Percentiles rank a stretch among this genome's conserved stretches.
phyloP scores from a whole-genome alignment of 2,329 filamentous ascomycete genomes.

The Trichoderma citrinoviride region DNA sequence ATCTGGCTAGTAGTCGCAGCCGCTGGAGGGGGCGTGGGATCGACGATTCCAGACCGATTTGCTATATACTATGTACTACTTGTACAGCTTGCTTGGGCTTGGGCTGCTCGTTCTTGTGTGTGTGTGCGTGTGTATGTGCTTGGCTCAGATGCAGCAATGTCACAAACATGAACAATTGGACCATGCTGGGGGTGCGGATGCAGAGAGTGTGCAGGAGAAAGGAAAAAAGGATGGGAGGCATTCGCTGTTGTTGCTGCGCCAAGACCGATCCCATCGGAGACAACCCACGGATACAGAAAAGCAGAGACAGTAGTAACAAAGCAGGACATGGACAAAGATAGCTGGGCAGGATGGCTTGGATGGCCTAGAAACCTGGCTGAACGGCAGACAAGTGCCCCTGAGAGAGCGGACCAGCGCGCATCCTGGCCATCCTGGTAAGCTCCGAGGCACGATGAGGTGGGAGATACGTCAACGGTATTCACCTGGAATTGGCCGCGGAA shows the following conservation, averaged over 20 bases:
- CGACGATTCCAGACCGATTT: neutral
- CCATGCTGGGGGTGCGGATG: neutral
- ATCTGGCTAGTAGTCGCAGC: neutral
- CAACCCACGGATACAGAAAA: neutral
- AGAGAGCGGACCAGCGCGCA: neutral
- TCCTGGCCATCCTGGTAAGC: neutral
- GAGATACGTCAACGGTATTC: conserved; percentile 12
- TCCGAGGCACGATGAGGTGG: conserved; percentile 12
- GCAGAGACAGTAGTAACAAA: neutral
- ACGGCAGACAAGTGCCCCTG: neutral
- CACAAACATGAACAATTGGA: conserved; percentile 18
- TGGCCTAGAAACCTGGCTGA: neutral
- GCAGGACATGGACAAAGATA: too few relatives aligned
- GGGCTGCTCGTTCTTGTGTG: too few relatives aligned
- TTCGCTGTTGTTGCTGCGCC: neutral
- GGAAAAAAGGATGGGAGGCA: neutral
- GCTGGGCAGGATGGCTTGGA: too few relatives aligned
- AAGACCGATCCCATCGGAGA: neutral
- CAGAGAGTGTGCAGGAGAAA: too few relatives aligned
- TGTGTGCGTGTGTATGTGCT: neutral
- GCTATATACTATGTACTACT: too few relatives aligned
- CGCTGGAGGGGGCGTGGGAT: neutral
- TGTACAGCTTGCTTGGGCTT: neutral
- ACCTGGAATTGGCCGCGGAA: neutral
- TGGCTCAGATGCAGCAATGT: conserved; percentile 8